phyloP scores from a whole-genome alignment of 2,329 filamentous ascomycete genomes.

The Amauroascus verrucosus region DNA sequence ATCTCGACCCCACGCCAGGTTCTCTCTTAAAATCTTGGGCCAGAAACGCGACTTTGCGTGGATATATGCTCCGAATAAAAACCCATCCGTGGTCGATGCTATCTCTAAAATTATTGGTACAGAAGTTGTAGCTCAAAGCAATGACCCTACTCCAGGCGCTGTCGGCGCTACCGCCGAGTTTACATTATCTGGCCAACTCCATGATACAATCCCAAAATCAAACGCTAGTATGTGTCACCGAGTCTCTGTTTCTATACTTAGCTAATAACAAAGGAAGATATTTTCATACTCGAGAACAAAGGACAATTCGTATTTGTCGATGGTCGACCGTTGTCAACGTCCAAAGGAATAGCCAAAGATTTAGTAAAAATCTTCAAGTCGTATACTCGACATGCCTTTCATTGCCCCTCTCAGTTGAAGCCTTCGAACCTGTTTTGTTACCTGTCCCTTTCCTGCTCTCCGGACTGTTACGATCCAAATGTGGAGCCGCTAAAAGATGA shows the following conservation, averaged over 20 bases:
- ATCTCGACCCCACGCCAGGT: slow-evolving; percentile 45
- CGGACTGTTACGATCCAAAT: slow-evolving; percentile 50
- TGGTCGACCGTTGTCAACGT: slow-evolving; percentile 43
- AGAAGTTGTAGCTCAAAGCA: slow-evolving; percentile 41
- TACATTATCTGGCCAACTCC: background rate
- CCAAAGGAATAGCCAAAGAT: slow-evolving; percentile 44
- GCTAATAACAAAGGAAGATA: slow-evolving; percentile 24
- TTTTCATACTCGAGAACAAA: slow-evolving; percentile 26
- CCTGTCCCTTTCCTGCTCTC: slow-evolving; percentile 45
- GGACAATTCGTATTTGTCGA: slow-evolving; percentile 49
- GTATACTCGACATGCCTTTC: slow-evolving; percentile 33
- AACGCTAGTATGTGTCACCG: slow-evolving; percentile 28
- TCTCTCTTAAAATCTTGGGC: slow-evolving; percentile 44
- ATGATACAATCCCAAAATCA: slow-evolving; percentile 41
- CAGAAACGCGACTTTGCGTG: slow-evolving; percentile 53
- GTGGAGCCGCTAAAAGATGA: slow-evolving; percentile 56
- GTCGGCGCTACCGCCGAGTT: background rate
- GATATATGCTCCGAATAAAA: slow-evolving; percentile 46
- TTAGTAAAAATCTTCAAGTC: slow-evolving; percentile 44
- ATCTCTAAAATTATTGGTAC: slow-evolving; percentile 47
- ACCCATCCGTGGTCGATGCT: slow-evolving; percentile 42
- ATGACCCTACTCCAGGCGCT: slow-evolving; percentile 14
- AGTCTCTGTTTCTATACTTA: background rate
- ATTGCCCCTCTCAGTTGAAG: slow-evolving; percentile 15
- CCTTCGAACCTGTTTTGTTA: slow-evolving; percentile 47